Percentiles rank a stretch among this genome's conserved stretches.
Evolutionary conservation across 768 basidiomycete species (phyloP).

Genomic region (Leccinum uliginosum): DNA sequence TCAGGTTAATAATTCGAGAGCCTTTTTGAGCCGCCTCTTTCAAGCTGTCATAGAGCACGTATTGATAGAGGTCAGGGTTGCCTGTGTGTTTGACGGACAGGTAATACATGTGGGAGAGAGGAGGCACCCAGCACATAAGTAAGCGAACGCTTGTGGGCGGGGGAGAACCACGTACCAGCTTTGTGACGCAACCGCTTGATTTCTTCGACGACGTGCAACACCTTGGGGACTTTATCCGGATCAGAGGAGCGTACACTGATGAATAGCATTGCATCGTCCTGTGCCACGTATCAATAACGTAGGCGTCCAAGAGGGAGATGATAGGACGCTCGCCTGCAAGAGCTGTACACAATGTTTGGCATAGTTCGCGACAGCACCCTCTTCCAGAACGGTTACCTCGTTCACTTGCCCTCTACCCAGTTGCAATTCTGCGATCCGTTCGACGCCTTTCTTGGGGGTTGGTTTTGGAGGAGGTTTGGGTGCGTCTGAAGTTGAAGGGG

Average conservation of each 20-base stretch:
- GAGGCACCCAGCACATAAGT: background rate
- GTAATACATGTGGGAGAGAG: constrained; percentile 15
- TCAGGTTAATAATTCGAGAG: constrained; percentile 62
- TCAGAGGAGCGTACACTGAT: constrained; percentile 66
- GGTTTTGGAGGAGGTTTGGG: constrained; percentile 57
- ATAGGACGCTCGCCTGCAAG: constrained; percentile 45
- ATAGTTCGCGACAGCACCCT: constrained; percentile 62
- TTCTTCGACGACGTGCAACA: constrained; percentile 75
- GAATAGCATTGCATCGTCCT: constrained; percentile 83
- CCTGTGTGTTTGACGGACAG: constrained; percentile 38
- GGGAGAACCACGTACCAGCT: constrained; percentile 43
- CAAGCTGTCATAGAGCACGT: constrained; percentile 61
- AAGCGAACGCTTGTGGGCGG: background rate
- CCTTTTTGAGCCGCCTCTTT: constrained; percentile 41
- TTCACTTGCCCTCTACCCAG: constrained; percentile 65
- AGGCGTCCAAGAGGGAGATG: background rate
- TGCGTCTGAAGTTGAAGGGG: constrained; percentile 10
- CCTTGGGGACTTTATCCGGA: constrained; percentile 66
- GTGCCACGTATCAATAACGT: background rate
- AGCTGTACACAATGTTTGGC: constrained; percentile 62
- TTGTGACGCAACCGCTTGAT: constrained; percentile 75
- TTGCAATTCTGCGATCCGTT: constrained; percentile 71
- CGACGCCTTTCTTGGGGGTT: constrained; percentile 59
- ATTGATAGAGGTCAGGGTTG: constrained; percentile 66
- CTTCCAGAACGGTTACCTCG: constrained; percentile 65